These are phyloP conservation scores for Meripilus lineatus DNA, from an alignment of 1,284 basidiomycete species.

Conservation along the genomic window DNA sequence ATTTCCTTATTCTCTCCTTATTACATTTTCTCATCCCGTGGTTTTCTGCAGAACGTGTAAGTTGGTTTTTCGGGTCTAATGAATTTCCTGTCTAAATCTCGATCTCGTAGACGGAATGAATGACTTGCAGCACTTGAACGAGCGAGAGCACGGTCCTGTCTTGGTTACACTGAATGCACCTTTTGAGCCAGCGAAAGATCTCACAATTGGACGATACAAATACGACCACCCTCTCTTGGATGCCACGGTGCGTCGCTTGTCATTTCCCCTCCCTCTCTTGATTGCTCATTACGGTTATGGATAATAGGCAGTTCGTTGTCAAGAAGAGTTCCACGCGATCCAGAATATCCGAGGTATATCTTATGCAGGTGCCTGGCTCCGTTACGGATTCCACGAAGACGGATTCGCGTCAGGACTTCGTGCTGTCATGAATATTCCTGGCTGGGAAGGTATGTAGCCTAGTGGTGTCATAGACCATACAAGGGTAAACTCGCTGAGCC, in stretches of 20 bases:
- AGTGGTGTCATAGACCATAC: background rate
- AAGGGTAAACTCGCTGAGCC: background rate
- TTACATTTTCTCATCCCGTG: background rate
- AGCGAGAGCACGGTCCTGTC: slow-evolving; percentile 56
- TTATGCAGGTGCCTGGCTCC: slow-evolving; percentile 77
- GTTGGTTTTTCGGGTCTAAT: background rate
- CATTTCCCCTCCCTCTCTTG: slow-evolving; percentile 5
- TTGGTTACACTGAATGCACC: slow-evolving; percentile 79
- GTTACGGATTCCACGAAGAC: slow-evolving; percentile 82
- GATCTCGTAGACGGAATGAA: slow-evolving; percentile 67
- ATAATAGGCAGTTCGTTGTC: slow-evolving; percentile 51
- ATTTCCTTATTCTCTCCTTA: background rate
- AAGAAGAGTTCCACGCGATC: slow-evolving; percentile 48
- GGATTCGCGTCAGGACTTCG: slow-evolving; percentile 66
- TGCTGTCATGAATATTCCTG: slow-evolving; percentile 26
- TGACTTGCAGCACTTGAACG: slow-evolving; percentile 65
- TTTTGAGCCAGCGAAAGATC: slow-evolving; percentile 49
- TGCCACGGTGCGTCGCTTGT: slow-evolving; percentile 32
- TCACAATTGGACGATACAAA: slow-evolving; percentile 46
- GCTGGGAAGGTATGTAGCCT: slow-evolving; percentile 1
- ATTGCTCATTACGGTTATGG: slow-evolving; percentile 12
- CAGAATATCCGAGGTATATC: slow-evolving; percentile 64
- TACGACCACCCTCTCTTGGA: slow-evolving; percentile 73
- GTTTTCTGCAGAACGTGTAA: slow-evolving; percentile 13
- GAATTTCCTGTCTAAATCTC: slow-evolving; percentile 4